Base-by-base conservation (phyloP, 768 basidiomycete genomes). In the Leucocoprinus leucothites region DNA sequence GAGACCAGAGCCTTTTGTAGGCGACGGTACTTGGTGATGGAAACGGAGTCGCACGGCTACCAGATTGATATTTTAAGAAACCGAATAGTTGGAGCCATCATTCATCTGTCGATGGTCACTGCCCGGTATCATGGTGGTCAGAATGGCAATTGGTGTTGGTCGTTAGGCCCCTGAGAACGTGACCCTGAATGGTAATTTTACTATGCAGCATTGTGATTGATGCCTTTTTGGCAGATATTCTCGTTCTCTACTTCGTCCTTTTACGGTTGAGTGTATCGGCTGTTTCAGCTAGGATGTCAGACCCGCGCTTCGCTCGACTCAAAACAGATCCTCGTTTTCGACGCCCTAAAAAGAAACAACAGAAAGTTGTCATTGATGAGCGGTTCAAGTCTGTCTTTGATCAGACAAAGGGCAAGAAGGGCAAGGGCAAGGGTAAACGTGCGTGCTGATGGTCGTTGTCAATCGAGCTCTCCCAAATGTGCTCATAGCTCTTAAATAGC, bases 281-380 rank as follows among this genome's bases (percentile, higher is more conserved):
- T 36, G 22, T 46, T 53, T 42, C 40, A 53, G 38, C 14, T 26
- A 26, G 36, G 53, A 86, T 88, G 85, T 82, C 87, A 13, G 91
- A 97, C 71, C 77, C 89, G n/a, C 82, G 96, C 19, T 99, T 98
- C 69, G 81, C 89, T 18, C 78, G 90, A 50, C 77, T 98, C 53
- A 87, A 84, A 66, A 85, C 92, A 13, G 96, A 99, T 67, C 97
- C 97, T 44, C 85, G 97, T 47, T 99, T 99, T 74, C 79, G 94
- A 22, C 81, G 82, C 28, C 89, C 91, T 1, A 90, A 85, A 67
- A 91, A 87, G 69, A 83, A 86, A 34, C 74, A 84, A 55, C 74
- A 82, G 60, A 97, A 94, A 70, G 87, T 97, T 50, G 82, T 89
- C 51, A 81, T 98, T 35, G 97, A 99, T 67, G 86, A 94, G 9